phyloP scores from a whole-genome alignment of 192 early-diverging fungal species.

The Coemansia sp. region DNA sequence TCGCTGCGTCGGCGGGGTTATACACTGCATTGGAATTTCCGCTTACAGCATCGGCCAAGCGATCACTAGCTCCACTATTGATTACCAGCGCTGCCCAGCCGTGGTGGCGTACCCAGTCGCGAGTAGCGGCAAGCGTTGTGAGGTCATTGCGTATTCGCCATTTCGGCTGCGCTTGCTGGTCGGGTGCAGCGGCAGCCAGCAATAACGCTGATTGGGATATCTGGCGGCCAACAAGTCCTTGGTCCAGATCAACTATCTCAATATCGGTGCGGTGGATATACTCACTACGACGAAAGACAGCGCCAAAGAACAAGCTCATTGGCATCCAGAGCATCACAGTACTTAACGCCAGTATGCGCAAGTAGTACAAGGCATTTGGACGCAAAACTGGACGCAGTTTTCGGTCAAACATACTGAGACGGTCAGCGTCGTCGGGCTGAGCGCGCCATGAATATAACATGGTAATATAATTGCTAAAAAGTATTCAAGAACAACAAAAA shows the following conservation, averaged over 20 bases:
- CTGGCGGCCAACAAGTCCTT: conserved; percentile 11
- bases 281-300: conserved; percentile 13
- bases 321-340: conserved; percentile 21
- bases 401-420: conserved; percentile 12
- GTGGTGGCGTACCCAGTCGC: conserved; percentile 19
- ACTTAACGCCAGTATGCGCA: conserved; percentile 15
- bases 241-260: conserved; percentile 22
- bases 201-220: conserved; percentile 8
- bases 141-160: conserved; percentile 13
- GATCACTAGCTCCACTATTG: conserved; percentile 12
- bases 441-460: conserved; percentile 4
- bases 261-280: conserved; percentile 9
- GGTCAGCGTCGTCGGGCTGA: background rate
- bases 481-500: background rate
- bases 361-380: conserved; percentile 18
- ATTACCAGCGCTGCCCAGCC: conserved; percentile 44
- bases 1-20: conserved; percentile 12
- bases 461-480: background rate
- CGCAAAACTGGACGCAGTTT: conserved; percentile 7
- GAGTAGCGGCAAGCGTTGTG: background rate
- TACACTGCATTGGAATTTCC: background rate
- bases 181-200: background rate
- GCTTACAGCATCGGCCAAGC: conserved; percentile 12
- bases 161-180: background rate
- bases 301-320: conserved; percentile 24